Conservation (phyloP, 345 rosid species). For the Dipteronia sinensis region DNA sequence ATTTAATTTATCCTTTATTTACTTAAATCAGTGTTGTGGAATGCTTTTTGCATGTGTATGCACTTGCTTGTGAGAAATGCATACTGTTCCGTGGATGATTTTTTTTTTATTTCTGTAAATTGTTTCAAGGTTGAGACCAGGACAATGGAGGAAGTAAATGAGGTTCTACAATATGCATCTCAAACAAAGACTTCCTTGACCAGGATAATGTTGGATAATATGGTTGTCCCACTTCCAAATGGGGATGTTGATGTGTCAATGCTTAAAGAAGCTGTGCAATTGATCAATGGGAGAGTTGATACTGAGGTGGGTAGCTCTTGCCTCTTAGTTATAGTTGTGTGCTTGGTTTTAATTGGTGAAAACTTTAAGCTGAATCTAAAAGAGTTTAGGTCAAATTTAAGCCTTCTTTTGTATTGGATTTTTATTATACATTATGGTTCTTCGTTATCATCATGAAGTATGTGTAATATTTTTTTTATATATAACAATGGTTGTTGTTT, state of each 20-base stretch:
- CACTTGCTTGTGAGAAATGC: not conserved
- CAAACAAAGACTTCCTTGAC: slow-evolving; percentile 61
- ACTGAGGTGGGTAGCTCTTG: slow-evolving; percentile 76
- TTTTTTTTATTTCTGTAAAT: not conserved
- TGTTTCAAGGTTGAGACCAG: slow-evolving; percentile 78
- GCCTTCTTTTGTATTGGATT: not conserved
- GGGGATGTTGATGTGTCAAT: slow-evolving; percentile 85
- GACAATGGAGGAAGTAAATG: slow-evolving; percentile 80
- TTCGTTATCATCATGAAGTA: not conserved
- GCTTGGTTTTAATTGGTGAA: not conserved
- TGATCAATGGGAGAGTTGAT: slow-evolving; percentile 72
- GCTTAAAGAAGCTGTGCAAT: slow-evolving; percentile 77
- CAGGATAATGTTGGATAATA: slow-evolving; percentile 93
- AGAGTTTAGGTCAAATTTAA: not conserved
- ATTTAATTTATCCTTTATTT: not conserved
- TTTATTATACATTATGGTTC: not conserved
- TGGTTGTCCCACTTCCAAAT: slow-evolving; percentile 82
- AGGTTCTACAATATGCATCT: slow-evolving; percentile 63
- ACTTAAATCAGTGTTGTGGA: not conserved
- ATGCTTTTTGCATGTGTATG: not conserved
- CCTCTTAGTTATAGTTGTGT: slow-evolving; percentile 5
- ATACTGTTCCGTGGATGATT: not conserved
- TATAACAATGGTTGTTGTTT: not conserved
- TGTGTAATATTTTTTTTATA: not conserved
- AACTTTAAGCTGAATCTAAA: not conserved